A percentile compares a stretch with the other conserved stretches of the same genome.
phyloP scores from a whole-genome alignment of 2,329 filamentous ascomycete genomes.

The Cladosporium sp. region DNA sequence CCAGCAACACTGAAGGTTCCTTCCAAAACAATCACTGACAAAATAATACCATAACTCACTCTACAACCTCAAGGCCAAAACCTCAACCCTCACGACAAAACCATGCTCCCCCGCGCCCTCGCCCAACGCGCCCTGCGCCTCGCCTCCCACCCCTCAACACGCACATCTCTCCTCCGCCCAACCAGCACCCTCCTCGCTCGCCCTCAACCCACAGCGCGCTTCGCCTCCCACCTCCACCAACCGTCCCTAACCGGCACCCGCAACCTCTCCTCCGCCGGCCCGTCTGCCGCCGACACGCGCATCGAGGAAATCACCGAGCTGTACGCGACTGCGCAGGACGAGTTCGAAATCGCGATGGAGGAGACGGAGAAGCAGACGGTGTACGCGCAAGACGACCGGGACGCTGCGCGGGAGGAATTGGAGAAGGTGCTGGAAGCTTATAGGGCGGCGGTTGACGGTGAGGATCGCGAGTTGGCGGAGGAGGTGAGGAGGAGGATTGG shows the following conservation, averaged over 20 bases:
- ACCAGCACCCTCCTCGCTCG: constrained; percentile 21
- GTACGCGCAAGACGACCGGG: constrained; percentile 58
- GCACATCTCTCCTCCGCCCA: constrained; percentile 26
- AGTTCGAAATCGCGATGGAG: constrained; percentile 55
- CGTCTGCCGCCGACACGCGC: constrained; percentile 40
- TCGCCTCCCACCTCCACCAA: constrained; percentile 32
- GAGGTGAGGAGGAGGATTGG: constrained; percentile 56
- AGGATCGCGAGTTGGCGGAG: constrained; percentile 47
- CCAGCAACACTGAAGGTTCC: too few species aligned
- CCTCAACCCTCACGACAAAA: not conserved
- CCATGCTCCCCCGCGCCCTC: constrained; percentile 29
- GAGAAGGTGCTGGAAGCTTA: constrained; percentile 53
- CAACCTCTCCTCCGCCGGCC: constrained; percentile 30
- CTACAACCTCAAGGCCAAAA: too few species aligned
- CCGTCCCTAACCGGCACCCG: constrained; percentile 28
- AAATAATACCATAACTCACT: too few species aligned
- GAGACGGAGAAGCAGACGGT: constrained; percentile 57
- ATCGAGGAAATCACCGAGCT: constrained; percentile 48
- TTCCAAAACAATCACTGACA: too few species aligned
- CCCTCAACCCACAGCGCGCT: constrained; percentile 12
- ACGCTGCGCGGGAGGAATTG: constrained; percentile 56
- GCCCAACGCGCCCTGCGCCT: constrained; percentile 27
- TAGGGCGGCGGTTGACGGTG: constrained; percentile 44
- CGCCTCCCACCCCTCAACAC: constrained; percentile 5
- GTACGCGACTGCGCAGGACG: constrained; percentile 43